A percentile compares a stretch with the other conserved stretches of the same genome.
These are phyloP conservation scores for Austroboletus rostrupii DNA, from an alignment of 1,284 basidiomycete genomes.

Conservation along the genomic window DNA sequence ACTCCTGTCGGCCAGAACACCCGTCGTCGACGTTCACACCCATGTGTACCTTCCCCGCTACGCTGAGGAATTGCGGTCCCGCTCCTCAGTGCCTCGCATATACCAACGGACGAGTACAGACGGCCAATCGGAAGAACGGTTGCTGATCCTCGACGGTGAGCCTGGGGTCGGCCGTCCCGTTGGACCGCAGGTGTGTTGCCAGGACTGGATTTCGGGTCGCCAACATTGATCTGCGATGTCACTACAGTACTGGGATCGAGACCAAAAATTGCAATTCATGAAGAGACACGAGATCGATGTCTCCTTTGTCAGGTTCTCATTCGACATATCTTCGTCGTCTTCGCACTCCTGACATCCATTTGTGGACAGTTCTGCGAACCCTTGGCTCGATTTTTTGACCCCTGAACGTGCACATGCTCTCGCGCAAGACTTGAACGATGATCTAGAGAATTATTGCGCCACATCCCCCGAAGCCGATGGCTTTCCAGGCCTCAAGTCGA, in stretches of 20 bases:
- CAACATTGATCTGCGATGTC: slow-evolving; percentile 29
- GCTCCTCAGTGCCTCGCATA: slow-evolving; percentile 64
- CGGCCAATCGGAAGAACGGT: slow-evolving; percentile 53
- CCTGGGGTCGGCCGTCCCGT: slow-evolving; percentile 70
- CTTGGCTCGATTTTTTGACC: slow-evolving; percentile 83
- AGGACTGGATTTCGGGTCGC: neutral
- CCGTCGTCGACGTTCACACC: slow-evolving; percentile 76
- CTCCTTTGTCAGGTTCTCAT: slow-evolving; percentile 49
- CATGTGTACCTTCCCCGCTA: slow-evolving; percentile 80
- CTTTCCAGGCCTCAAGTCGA: slow-evolving; percentile 46
- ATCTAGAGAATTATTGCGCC: slow-evolving; percentile 76
- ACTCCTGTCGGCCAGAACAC: slow-evolving; percentile 19
- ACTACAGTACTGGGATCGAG: slow-evolving; percentile 73
- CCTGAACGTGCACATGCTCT: slow-evolving; percentile 63
- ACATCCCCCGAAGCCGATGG: slow-evolving; percentile 42
- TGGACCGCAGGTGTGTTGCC: slow-evolving; percentile 47
- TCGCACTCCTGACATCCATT: slow-evolving; percentile 10
- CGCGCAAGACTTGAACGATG: slow-evolving; percentile 66
- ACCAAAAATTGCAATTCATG: slow-evolving; percentile 68
- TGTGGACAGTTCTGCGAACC: slow-evolving; percentile 66
- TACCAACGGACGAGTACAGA: slow-evolving; percentile 45
- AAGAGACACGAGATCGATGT: slow-evolving; percentile 57
- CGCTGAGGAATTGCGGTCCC: slow-evolving; percentile 57
- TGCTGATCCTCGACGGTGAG: slow-evolving; percentile 74
- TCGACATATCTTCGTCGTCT: neutral